Percentiles rank a stretch among this genome's conserved stretches.
Evolutionary conservation across 768 basidiomycete genomes (phyloP).

Genomic region (Termitomyces sp.): DNA sequence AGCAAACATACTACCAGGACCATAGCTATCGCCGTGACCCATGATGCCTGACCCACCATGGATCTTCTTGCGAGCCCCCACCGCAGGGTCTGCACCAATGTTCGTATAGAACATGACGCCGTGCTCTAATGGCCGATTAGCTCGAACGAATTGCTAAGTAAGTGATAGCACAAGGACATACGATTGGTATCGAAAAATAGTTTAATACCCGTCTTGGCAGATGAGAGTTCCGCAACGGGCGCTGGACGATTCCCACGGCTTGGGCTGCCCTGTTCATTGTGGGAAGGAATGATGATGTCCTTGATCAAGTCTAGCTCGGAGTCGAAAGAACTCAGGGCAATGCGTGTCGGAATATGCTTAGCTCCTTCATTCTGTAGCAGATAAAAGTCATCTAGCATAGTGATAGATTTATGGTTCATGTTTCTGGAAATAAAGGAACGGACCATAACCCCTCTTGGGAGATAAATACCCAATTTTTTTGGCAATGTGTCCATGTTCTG

Average conservation of each 20-base stretch:
- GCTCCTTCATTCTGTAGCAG: slow-evolving; percentile 35
- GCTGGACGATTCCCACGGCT: slow-evolving; percentile 26
- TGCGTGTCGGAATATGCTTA: slow-evolving; percentile 39
- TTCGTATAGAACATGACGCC: slow-evolving; percentile 76
- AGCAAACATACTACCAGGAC: slow-evolving; percentile 42
- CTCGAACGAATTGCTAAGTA: not conserved
- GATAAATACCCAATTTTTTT: slow-evolving; percentile 54
- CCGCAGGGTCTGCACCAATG: slow-evolving; percentile 39
- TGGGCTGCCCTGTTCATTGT: slow-evolving; percentile 20
- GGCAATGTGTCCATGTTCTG: slow-evolving; percentile 41
- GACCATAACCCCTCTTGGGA: slow-evolving; percentile 59
- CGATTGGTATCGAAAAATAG: slow-evolving; percentile 67
- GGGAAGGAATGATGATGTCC: slow-evolving; percentile 31
- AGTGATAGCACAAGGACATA: slow-evolving; percentile 29
- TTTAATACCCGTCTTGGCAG: slow-evolving; percentile 52
- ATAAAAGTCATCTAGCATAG: slow-evolving; percentile 57
- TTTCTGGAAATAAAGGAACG: slow-evolving; percentile 7
- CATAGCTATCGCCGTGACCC: slow-evolving; percentile 54
- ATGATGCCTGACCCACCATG: slow-evolving; percentile 66
- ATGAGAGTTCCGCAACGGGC: slow-evolving; percentile 48
- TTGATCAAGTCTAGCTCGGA: slow-evolving; percentile 40
- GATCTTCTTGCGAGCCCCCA: slow-evolving; percentile 62
- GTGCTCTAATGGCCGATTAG: slow-evolving; percentile 38
- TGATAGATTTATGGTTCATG: not conserved
- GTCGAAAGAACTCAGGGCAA: slow-evolving; percentile 37